Evolutionary conservation across 2,329 filamentous ascomycete genomes (phyloP), one percentile per base, ranked within the genome.

Genomic region (Pseudocercospora vitis): DNA sequence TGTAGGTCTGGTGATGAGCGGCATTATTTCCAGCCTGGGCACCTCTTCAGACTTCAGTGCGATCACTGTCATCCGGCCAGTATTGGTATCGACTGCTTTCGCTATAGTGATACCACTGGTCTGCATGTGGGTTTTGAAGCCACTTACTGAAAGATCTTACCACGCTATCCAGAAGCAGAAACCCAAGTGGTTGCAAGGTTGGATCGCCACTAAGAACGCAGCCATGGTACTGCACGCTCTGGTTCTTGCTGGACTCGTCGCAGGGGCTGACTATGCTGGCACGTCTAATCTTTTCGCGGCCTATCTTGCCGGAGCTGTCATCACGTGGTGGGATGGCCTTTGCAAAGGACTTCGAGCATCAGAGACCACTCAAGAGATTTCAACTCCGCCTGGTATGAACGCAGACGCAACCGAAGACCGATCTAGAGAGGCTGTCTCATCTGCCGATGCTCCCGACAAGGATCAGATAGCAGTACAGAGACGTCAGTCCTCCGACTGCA

Each of bases 1-100:
- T 0, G 80, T 88, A 1, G 88, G 87, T 0, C 73, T 92, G 7
- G 81, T 91, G 6, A 87, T 92, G 81, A 85, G 90, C 0, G 82
- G 89, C 60, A 79, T 92, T 40, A 85, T 94, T 18, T 81, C 85
- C 0, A 85, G 84, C 42, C 73, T 92, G 0, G 78, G 86, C 70
- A 50, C 67, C 40, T 61, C 57, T 39, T 63, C 61, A 7, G 49
- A 56, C 2, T 69, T 79, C 56, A 70, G 60, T 35, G 69, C 71
- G 4, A 61, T 71, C 4, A 77, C 73, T 2, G 68, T 83, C 8
- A 65, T 79, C 9, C 70, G 81, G 23, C 80, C 81, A 0, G 68
- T 83, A 1, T 69, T 77, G 23, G 79, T 80, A 1, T 80, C 78
- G 1, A 48, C 66, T 12, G 81, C 71, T 0, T 82, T 85, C 60